phyloP scores from a whole-genome alignment of 352 stramenopile species.

The Aphanomyces euteiches region DNA sequence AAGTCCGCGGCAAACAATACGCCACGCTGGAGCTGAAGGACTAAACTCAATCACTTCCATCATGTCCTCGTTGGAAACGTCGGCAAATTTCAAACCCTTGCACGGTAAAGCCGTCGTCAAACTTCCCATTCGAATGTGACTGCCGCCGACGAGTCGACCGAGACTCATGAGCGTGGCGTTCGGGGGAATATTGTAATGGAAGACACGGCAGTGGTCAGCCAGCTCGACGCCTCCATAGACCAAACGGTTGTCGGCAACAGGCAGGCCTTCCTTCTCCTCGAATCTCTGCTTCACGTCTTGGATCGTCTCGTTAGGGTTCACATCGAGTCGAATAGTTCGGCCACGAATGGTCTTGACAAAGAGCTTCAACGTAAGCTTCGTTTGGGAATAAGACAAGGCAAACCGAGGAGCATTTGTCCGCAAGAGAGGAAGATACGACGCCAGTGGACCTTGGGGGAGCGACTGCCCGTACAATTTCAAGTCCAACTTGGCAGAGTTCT shows the following conservation, averaged over 20 bases:
- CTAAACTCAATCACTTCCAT: neutral
- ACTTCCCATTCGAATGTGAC: neutral
- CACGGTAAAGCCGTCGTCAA: neutral
- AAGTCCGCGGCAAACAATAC: neutral
- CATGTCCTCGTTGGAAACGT: neutral
- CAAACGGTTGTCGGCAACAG: neutral
- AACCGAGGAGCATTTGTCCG: neutral
- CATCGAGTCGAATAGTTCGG: neutral
- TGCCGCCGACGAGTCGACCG: neutral
- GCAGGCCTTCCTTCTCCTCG: constrained; percentile 3
- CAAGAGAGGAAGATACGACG: neutral
- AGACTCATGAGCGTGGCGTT: neutral
- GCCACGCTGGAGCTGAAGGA: neutral
- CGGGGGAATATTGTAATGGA: neutral
- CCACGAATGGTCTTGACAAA: constrained; percentile 1
- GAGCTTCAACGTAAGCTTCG: neutral
- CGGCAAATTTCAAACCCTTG: neutral
- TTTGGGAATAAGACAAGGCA: neutral
- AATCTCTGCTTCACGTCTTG: neutral
- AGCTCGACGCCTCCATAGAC: constrained; percentile 6
- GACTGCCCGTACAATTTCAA: neutral
- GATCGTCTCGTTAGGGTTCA: constrained; percentile 1
- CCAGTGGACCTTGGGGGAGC: too few relatives aligned
- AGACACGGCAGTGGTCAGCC: neutral
- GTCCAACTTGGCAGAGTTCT: neutral